phyloP scores from a whole-genome alignment of 2,329 filamentous ascomycete species.

The Aspergillus fijiensis region DNA sequence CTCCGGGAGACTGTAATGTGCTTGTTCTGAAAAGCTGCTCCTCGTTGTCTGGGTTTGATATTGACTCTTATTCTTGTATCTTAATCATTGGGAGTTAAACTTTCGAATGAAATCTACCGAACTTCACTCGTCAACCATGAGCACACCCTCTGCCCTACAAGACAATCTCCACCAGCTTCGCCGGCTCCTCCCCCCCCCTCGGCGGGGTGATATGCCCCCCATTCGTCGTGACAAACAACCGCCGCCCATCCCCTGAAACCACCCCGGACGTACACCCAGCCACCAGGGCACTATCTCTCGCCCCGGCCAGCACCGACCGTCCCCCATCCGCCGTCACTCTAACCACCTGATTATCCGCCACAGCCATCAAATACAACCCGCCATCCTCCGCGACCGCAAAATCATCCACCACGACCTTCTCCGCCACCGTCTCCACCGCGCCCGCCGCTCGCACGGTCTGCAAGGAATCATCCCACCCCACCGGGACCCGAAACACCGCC shows the following conservation, averaged over 20 bases:
- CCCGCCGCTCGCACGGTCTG: background rate
- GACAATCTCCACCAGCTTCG: constrained; percentile 5
- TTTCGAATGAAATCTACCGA: too few relatives aligned
- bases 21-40: too few relatives aligned
- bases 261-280: background rate
- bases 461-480: background rate
- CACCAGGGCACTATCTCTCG: background rate
- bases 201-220: constrained; percentile 9
- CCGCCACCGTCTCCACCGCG: background rate
- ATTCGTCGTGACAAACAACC: constrained; percentile 9
- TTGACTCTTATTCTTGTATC: too few relatives aligned
- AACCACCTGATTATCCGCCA: constrained; percentile 9
- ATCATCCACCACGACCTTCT: constrained; percentile 7
- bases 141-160: background rate
- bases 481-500: constrained; percentile 3
- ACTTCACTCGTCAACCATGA: too few relatives aligned
- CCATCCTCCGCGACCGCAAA: constrained; percentile 6
- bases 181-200: constrained; percentile 8
- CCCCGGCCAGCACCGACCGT: constrained; percentile 2
- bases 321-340: background rate
- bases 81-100: too few relatives aligned
- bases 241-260: background rate
- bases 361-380: constrained; percentile 8
- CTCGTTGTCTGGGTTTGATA: too few relatives aligned
- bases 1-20: too few relatives aligned